A percentile compares a stretch with the other conserved stretches of the same genome.
These are phyloP conservation scores for Saccharum spontaneum DNA, from an alignment of 176 grass and related monocot genomes.

Conservation along the genomic window DNA sequence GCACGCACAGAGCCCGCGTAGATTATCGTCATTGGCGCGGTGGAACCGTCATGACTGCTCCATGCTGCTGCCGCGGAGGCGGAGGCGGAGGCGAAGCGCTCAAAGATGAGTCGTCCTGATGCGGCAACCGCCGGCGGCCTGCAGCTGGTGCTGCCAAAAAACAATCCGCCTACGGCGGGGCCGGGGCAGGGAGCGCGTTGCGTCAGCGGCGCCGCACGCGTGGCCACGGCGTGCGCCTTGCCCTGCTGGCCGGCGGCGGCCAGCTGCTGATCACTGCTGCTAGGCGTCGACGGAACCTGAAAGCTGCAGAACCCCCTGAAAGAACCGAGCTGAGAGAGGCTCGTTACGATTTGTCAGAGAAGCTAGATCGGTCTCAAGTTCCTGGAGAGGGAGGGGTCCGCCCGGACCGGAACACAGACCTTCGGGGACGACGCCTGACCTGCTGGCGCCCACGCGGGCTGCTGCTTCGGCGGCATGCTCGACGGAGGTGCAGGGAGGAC, in stretches of 20 bases:
- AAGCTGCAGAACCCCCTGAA: neutral
- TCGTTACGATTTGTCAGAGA: neutral
- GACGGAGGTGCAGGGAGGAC: neutral
- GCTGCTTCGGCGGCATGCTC: neutral
- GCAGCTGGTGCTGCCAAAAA: neutral
- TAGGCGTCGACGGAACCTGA: neutral
- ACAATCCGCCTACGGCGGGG: neutral
- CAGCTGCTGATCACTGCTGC: neutral
- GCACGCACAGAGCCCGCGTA: slow-evolving; percentile 46
- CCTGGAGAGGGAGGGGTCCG: too few relatives aligned
- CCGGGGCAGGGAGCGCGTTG: too few relatives aligned
- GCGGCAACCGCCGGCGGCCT: neutral
- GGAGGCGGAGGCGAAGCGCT: neutral
- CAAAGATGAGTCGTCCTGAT: neutral
- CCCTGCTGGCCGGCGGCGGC: neutral
- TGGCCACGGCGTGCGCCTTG: neutral
- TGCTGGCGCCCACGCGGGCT: neutral
- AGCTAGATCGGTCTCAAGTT: neutral
- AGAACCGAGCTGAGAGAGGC: neutral
- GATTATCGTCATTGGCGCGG: slow-evolving; percentile 52
- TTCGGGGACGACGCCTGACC: neutral
- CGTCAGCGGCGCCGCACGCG: neutral
- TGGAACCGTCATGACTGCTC: neutral
- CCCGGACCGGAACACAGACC: neutral
- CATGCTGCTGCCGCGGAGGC: neutral